A percentile compares a stretch with the other conserved stretches of the same genome.
These are phyloP conservation scores for Vitis riparia DNA, from an alignment of 164 flowering plant genomes.

Conservation along the genomic window DNA sequence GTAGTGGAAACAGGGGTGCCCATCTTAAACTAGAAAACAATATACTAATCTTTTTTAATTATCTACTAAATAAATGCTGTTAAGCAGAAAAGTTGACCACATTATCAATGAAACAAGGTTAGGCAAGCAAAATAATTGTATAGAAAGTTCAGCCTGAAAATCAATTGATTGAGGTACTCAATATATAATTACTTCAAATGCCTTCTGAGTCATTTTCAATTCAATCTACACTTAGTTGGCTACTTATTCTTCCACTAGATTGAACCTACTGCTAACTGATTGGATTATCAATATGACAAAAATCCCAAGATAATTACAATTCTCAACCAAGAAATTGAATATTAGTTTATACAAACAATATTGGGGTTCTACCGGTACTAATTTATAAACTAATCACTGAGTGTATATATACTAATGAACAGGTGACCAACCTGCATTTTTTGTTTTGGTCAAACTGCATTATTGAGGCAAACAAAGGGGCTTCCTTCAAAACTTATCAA, in stretches of 20 bases:
- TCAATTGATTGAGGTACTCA: not conserved
- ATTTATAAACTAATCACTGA: not conserved
- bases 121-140: constrained; percentile 2
- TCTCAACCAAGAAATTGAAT: not conserved
- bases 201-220: constrained; percentile 12
- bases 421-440: constrained; percentile 17
- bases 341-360: too few relatives aligned
- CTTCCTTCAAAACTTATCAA: not conserved
- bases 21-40: not conserved
- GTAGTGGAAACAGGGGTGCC: constrained; percentile 9
- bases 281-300: not conserved
- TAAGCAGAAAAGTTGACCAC: constrained; percentile 6
- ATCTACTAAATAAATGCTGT: not conserved
- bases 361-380: too few relatives aligned
- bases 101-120: not conserved
- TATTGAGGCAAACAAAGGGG: not conserved
- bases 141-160: not conserved
- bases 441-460: constrained; percentile 3
- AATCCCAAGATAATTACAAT: not conserved
- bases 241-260: not conserved
- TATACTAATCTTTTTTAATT: not conserved
- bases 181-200: not conserved
- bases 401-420: constrained; percentile 4
- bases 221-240: not conserved
- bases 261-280: not conserved